Conservation (phyloP, 108 stramenopile species). For the Parmales sp. region DNA sequence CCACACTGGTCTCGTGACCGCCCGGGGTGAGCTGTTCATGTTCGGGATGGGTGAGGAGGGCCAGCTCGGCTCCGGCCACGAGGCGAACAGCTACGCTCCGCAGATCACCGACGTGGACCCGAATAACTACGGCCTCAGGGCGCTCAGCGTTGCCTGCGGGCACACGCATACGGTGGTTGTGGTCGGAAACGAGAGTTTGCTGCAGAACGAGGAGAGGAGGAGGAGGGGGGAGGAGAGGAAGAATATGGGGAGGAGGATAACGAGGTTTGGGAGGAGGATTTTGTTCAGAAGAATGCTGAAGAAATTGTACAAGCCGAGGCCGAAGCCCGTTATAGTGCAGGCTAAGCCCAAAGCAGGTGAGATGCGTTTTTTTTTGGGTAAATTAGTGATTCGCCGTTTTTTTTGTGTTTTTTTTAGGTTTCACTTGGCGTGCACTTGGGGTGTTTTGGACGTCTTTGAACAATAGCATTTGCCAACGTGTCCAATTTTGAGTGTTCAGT, state of each 20-base stretch:
- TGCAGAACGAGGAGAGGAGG: background rate
- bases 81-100: background rate
- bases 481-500: too few species aligned
- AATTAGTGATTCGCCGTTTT: background rate
- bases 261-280: background rate
- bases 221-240: background rate
- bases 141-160: background rate
- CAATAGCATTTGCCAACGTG: too few species aligned
- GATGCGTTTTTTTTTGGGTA: background rate
- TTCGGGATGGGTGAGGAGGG: conserved; percentile 4
- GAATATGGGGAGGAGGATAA: background rate
- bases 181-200: background rate
- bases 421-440: too few species aligned
- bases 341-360: background rate
- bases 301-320: background rate
- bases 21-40: background rate
- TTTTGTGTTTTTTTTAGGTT: too few species aligned
- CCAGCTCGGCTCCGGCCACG: background rate
- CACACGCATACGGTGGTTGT: background rate
- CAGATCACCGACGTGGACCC: background rate
- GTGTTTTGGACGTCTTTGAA: too few species aligned
- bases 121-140: background rate
- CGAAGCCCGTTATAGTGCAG: background rate
- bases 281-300: background rate
- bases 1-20: background rate